phyloP scores from a whole-genome alignment of 305 asterid species.

The Fraxinus greggii region DNA sequence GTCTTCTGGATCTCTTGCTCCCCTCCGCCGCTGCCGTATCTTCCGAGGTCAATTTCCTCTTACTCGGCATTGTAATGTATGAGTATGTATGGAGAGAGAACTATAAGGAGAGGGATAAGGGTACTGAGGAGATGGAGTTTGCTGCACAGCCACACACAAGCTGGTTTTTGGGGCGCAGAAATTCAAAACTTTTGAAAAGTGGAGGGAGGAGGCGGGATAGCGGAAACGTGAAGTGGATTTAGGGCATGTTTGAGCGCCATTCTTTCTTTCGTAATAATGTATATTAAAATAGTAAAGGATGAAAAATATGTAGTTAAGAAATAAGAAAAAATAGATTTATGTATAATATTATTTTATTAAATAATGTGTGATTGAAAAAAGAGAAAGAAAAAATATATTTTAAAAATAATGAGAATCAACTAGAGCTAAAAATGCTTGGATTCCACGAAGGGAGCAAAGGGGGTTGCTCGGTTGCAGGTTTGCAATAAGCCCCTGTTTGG shows the following conservation, averaged over 20 bases:
- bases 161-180: constrained; percentile 2
- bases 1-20: background rate
- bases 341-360: no score
- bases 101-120: background rate
- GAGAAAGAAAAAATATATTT: no score
- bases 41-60: constrained; percentile 23
- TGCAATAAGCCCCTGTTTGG: no score
- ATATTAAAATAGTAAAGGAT: no score
- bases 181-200: constrained; percentile 27
- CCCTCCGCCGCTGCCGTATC: constrained; percentile 15
- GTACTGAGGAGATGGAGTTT: background rate
- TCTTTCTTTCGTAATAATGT: no score
- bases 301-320: no score
- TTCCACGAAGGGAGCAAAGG: no score
- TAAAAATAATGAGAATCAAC: no score
- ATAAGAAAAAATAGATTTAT: no score
- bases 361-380: no score
- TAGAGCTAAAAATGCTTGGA: no score
- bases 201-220: constrained; percentile 32
- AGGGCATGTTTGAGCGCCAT: constrained; percentile 23
- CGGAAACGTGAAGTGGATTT: constrained; percentile 28
- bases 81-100: background rate
- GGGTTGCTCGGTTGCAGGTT: no score
- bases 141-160: background rate
- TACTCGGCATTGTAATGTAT: constrained; percentile 26